These are phyloP conservation scores for Quercus berberidifolia DNA, from an alignment of 306 rosid genomes.

Conservation along the genomic window DNA sequence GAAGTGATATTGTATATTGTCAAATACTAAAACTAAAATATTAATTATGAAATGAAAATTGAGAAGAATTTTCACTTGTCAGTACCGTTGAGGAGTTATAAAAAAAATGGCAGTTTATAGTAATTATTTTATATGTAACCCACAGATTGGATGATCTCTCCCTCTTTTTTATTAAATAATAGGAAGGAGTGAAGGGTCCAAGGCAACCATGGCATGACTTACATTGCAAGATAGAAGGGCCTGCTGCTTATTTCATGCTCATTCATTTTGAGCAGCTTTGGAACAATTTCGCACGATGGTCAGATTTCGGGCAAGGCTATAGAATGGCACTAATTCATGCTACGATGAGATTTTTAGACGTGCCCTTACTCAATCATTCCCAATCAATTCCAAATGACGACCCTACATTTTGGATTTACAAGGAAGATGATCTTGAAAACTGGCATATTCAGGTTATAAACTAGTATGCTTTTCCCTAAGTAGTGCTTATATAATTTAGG, in stretches of 20 bases:
- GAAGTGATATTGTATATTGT: too few species aligned
- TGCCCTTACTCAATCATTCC: slow-evolving; percentile 85
- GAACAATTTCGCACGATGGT: slow-evolving; percentile 83
- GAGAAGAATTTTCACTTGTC: background rate
- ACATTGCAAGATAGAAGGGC: slow-evolving; percentile 7
- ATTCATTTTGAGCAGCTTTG: slow-evolving; percentile 96
- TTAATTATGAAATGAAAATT: too few species aligned
- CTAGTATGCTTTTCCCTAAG: slow-evolving; percentile 6
- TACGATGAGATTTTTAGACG: slow-evolving; percentile 18
- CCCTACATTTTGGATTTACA: slow-evolving; percentile 67
- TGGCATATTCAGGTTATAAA: slow-evolving; percentile 85
- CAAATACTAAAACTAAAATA: too few species aligned
- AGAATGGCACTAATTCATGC: slow-evolving; percentile 66
- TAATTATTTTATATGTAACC: background rate
- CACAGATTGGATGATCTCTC: slow-evolving; percentile 5
- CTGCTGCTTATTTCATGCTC: slow-evolving; percentile 90
- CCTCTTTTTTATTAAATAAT: slow-evolving; percentile 8
- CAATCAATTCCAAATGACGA: slow-evolving; percentile 37
- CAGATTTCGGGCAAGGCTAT: slow-evolving; percentile 64
- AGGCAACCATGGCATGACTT: slow-evolving; percentile 40
- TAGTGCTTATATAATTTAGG: background rate
- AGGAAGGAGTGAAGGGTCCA: slow-evolving; percentile 76
- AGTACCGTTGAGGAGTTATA: background rate
- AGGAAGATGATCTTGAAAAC: slow-evolving; percentile 62
- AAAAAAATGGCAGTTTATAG: background rate